Base-by-base conservation (phyloP, 2,329 filamentous ascomycete species). In the Calonectria pseudoturangicola region DNA sequence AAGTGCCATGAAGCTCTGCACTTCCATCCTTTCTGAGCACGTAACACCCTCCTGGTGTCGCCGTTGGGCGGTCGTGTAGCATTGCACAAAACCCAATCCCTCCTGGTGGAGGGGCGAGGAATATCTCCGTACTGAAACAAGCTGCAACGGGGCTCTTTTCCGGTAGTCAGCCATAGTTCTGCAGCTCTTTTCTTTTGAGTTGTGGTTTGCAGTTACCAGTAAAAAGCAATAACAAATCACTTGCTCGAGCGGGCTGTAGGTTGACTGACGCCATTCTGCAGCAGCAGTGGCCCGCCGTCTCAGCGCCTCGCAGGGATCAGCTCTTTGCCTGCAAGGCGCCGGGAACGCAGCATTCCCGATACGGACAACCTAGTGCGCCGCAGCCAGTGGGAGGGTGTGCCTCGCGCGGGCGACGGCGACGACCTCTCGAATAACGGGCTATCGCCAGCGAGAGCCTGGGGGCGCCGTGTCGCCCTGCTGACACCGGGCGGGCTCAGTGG, bases 111-210 rank as follows among this genome's bases (percentile, higher is more conserved):
- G 45, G 45, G n/a, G 62, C 36, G 33, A 33, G 66, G 62, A 33
- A 77, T 72, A 72, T 77, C 70, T 76, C 77, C 75, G 77, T 62
- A 47, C 65, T 69, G 68, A 75, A 73, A 72, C 74, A 54, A 54
- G 33, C 45, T 16, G 41, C 39, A n/a, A 41, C 58, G 58, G 41
- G 58, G 54, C 15, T 3, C 33, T 18, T 25, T 58, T 60, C 54
- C 54, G 54, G 33, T 36, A 60, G 48, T 30, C 33, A 60, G 54
- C 54, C 36, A 15, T 33, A 60, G 21, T 12, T 48, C 54, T 60
- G 33, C 16, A 16, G 9, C 33, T 47, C 28, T 36, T 15, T 33
- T 33, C 30, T 33, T 30, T 54, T 56, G 64, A 25, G 47, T 36
- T 28, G 39, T n/a, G 39, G 28, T 48, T 39, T 51, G 54, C 47